Evolutionary conservation across 306 rosid genomes (phyloP).

Genomic region (Prunus kanzakura): DNA sequence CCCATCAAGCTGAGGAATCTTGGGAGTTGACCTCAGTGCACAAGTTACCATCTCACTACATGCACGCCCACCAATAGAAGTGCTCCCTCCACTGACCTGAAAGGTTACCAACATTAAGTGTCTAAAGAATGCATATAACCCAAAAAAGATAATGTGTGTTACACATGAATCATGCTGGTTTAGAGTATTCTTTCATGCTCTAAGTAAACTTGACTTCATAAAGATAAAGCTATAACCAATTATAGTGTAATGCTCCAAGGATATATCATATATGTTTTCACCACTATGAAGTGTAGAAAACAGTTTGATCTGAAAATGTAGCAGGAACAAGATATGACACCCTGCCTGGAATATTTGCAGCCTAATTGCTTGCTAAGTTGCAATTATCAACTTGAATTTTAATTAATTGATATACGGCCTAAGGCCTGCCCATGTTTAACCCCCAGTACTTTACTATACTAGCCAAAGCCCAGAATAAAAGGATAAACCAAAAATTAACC

Average conservation of each 20-base stretch:
- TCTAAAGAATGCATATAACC: constrained; percentile 17
- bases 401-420: background rate
- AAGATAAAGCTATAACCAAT: background rate
- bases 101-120: constrained; percentile 25
- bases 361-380: background rate
- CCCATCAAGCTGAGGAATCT: constrained; percentile 96
- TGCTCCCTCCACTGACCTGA: constrained; percentile 65
- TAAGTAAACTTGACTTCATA: background rate
- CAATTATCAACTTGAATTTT: background rate
- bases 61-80: constrained; percentile 40
- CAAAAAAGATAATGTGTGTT: background rate
- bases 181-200: background rate
- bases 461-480: too few relatives aligned
- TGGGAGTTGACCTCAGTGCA: constrained; percentile 42
- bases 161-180: background rate
- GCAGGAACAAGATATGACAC: background rate
- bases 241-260: background rate
- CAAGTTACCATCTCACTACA: constrained; percentile 34
- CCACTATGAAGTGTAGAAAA: background rate
- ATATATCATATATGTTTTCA: background rate
- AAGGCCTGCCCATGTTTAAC: too few relatives aligned
- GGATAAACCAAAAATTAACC: background rate
- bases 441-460: too few relatives aligned
- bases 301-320: background rate
- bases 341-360: background rate